Conservation (phyloP, 345 rosid species). For the Salix caprea region DNA sequence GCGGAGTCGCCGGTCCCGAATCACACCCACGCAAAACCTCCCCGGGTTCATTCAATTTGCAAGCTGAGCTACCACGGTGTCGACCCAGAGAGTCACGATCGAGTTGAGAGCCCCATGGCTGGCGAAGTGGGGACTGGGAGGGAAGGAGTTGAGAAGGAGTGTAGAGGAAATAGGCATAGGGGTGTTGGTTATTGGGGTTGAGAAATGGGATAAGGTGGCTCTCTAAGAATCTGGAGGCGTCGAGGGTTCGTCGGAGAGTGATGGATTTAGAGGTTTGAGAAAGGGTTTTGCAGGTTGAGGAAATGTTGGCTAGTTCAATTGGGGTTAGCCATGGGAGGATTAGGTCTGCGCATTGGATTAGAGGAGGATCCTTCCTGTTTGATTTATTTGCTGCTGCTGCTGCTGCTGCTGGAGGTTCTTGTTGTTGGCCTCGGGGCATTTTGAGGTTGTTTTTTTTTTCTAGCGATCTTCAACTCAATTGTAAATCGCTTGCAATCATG, state of each 20-base stretch:
- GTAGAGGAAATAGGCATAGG: constrained; percentile 64
- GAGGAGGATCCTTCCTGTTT: background rate
- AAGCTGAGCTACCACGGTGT: background rate
- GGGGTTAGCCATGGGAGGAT: constrained; percentile 66
- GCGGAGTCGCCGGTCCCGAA: background rate
- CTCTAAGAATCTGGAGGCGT: constrained; percentile 68
- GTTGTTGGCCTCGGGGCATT: background rate
- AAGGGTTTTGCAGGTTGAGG: constrained; percentile 56
- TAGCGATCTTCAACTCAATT: background rate
- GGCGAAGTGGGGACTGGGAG: constrained; percentile 32
- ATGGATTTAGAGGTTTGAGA: constrained; percentile 32
- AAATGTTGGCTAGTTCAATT: constrained; percentile 50
- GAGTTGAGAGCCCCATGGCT: constrained; percentile 46
- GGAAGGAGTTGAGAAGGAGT: constrained; percentile 53
- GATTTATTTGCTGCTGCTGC: background rate
- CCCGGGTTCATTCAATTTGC: background rate
- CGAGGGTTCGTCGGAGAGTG: constrained; percentile 47
- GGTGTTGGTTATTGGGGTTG: constrained; percentile 27
- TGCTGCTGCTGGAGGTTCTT: background rate
- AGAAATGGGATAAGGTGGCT: constrained; percentile 46
- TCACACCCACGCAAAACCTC: constrained; percentile 30
- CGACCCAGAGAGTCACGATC: constrained; percentile 1
- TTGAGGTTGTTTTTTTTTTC: background rate
- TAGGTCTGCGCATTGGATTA: constrained; percentile 38
- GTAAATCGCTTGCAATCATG: background rate